phyloP scores from a whole-genome alignment of 2,329 filamentous ascomycete genomes.

The Nemania diffusa region DNA sequence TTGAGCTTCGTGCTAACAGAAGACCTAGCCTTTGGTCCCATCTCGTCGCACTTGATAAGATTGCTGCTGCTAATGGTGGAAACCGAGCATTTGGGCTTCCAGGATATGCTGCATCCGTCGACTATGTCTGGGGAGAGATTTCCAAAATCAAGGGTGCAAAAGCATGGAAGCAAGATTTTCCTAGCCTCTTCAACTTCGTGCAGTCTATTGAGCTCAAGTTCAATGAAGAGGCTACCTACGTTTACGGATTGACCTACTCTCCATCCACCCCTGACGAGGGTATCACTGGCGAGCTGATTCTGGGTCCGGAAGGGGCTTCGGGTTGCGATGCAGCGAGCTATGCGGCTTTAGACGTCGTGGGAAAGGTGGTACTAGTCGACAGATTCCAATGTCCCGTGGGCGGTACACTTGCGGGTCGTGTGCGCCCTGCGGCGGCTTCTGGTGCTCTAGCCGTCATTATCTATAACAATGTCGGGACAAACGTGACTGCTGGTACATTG shows the following conservation, averaged over 20 bases:
- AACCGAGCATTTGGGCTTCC: slow-evolving; percentile 30
- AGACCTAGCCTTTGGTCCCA: slow-evolving; percentile 22
- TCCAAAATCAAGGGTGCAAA: slow-evolving; percentile 21
- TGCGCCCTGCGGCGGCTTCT: slow-evolving; percentile 25
- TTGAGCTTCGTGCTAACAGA: background rate
- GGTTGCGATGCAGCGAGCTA: slow-evolving; percentile 20
- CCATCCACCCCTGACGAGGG: slow-evolving; percentile 24
- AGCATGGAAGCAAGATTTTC: slow-evolving; percentile 32
- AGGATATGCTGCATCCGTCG: slow-evolving; percentile 28
- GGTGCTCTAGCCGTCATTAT: slow-evolving; percentile 26
- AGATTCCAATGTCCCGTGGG: slow-evolving; percentile 24
- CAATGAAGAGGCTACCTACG: slow-evolving; percentile 22
- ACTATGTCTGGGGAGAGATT: slow-evolving; percentile 23
- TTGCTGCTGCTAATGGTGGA: slow-evolving; percentile 22
- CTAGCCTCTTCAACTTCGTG: slow-evolving; percentile 24
- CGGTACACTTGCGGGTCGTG: slow-evolving; percentile 28
- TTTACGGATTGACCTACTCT: slow-evolving; percentile 26
- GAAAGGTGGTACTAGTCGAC: slow-evolving; percentile 26
- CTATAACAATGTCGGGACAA: slow-evolving; percentile 29
- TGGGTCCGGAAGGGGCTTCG: slow-evolving; percentile 18
- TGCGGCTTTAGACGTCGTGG: background rate
- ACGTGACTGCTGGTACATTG: slow-evolving; percentile 26
- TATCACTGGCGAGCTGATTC: slow-evolving; percentile 19
- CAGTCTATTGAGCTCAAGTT: slow-evolving; percentile 27
- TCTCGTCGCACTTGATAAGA: slow-evolving; percentile 21